These are phyloP conservation scores for Echites panduratus DNA, from an alignment of 257 asterid genomes.

Conservation along the genomic window DNA sequence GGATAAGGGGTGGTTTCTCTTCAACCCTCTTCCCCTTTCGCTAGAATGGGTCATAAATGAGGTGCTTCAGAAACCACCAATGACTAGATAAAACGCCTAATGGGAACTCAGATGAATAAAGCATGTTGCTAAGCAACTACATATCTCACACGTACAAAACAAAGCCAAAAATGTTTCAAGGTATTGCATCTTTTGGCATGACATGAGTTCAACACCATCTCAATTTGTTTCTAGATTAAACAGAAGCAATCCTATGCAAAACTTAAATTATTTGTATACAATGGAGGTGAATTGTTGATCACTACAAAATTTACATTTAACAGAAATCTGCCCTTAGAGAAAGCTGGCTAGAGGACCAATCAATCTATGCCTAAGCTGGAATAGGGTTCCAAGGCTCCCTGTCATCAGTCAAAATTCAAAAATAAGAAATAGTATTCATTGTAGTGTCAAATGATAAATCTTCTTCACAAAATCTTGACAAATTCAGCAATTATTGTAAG, in stretches of 20 bases:
- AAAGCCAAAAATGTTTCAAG: background rate
- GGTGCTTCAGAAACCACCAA: background rate
- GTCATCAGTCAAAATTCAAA: constrained; percentile 15
- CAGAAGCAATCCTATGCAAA: background rate
- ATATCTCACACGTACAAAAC: too few relatives aligned
- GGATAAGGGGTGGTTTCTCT: background rate
- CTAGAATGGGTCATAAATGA: background rate
- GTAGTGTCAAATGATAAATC: background rate
- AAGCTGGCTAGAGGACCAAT: constrained; percentile 11
- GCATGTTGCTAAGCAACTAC: too few relatives aligned
- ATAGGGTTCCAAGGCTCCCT: constrained; percentile 78
- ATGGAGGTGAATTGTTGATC: background rate
- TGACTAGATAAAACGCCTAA: too few relatives aligned
- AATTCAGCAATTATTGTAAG: background rate
- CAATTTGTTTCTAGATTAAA: too few relatives aligned
- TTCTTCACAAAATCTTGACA: background rate
- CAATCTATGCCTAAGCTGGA: constrained; percentile 82
- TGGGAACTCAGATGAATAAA: background rate
- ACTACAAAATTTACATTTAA: constrained; percentile 9
- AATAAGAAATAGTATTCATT: constrained; percentile 2
- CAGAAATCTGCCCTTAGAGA: background rate
- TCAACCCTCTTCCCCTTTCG: background rate
- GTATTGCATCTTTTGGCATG: background rate
- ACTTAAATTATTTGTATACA: constrained; percentile 3
- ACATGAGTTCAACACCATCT: background rate